Conservation (phyloP, 2,329 filamentous ascomycete genomes). For the Sclerotinia minor region DNA sequence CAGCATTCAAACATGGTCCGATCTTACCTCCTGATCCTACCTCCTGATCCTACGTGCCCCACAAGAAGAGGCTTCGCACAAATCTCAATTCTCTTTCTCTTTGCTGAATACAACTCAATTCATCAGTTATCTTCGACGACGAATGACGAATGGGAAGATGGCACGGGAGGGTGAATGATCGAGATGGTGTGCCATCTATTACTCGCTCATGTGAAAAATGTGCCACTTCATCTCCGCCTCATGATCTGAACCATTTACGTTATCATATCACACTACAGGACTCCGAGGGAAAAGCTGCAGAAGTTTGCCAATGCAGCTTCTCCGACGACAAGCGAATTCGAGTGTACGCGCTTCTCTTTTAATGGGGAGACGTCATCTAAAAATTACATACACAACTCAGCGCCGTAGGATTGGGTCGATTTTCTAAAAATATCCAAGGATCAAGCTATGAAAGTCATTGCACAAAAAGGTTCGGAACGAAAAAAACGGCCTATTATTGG, state of each 20-base stretch:
- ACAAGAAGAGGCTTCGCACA: background rate
- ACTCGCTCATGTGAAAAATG: background rate
- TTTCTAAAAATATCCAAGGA: constrained; percentile 38
- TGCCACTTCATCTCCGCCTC: background rate
- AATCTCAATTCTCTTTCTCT: background rate
- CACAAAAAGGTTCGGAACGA: constrained; percentile 28
- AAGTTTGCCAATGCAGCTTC: constrained; percentile 65
- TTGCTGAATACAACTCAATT: background rate
- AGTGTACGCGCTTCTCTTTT: constrained; percentile 32
- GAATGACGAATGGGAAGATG: background rate
- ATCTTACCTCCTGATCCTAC: background rate
- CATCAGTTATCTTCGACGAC: background rate
- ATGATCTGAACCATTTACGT: constrained; percentile 25
- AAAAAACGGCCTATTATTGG: constrained; percentile 40
- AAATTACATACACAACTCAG: constrained; percentile 36
- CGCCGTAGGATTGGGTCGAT: constrained; percentile 40
- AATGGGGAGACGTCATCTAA: constrained; percentile 37
- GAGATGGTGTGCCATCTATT: too few relatives aligned
- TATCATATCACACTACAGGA: constrained; percentile 29
- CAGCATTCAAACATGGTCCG: too few relatives aligned
- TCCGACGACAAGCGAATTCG: constrained; percentile 54
- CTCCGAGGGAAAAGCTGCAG: constrained; percentile 49
- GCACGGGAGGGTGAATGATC: background rate
- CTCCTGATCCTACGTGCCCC: background rate
- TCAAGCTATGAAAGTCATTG: constrained; percentile 36